Base-by-base conservation (phyloP, 2,329 filamentous ascomycete genomes). In the Epichloe scottii region DNA sequence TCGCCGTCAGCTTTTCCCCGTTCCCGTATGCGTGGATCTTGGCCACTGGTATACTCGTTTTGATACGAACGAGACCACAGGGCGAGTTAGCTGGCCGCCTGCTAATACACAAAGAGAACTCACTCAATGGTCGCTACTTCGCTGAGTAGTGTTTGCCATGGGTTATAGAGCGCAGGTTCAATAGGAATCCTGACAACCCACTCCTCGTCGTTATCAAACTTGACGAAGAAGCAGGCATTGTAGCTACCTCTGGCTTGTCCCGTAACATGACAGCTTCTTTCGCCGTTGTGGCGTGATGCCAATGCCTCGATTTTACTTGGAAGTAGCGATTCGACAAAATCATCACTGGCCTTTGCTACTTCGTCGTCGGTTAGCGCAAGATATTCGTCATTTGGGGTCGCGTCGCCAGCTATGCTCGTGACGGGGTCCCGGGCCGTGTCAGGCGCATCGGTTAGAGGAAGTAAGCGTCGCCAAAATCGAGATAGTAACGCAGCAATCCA, bases 181-280 rank as follows among this genome's bases (percentile, higher is more conserved):
- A 49, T 49, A 4, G 47, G 47, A 43, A 49, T 49, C 26, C 47
- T 43, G 15, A 49, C 37, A 21, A 42, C 38, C 47, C 47, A 43
- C 11, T 30, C 30, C 14, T 33, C 47, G 5, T 43, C 23, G 15
- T 49, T 26, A 34, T 49, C 35, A 21, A 52, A 58, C 37, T 55
- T 49, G 50, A 61, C 49, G 17, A 58, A 59, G 51, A 57, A 59
- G 46, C 59, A 59, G 40, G 53, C 53, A 48, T 61, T 60, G 44
- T 57, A 60, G 49, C 58, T 60, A 21, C 59, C 56, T 47, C 44
- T 57, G 10, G 50, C 43, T 41, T 48, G 51, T 12, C 50, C 51
- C 17, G 53, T 53, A 15, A 61, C 52, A 37, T 35, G 34, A 40
- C 56, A 60, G 14, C 44, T 23, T 23, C 26, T 30, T 1, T 10